Conservation (phyloP, 2,329 filamentous ascomycete genomes). For the Pseudopyricularia javanii region DNA sequence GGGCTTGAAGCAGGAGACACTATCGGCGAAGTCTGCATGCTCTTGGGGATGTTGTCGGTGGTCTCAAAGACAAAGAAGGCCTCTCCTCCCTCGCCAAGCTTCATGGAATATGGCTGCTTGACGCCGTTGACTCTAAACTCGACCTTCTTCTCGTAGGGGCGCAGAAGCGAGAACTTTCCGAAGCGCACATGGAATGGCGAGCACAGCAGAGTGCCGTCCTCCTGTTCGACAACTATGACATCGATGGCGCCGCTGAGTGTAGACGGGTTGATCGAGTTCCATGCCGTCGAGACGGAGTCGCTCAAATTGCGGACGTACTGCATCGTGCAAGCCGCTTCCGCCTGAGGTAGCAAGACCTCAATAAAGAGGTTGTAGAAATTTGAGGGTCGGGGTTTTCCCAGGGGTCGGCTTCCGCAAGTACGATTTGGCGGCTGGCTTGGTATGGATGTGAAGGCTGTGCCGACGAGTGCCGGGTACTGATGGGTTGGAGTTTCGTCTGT, state of each 20-base stretch:
- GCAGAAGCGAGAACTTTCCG: slow-evolving; percentile 91
- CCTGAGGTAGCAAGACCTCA: neutral
- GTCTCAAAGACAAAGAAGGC: slow-evolving; percentile 99
- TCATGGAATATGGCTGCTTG: slow-evolving; percentile 95
- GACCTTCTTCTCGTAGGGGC: slow-evolving; percentile 97
- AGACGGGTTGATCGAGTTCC: slow-evolving; percentile 98
- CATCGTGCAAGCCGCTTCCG: slow-evolving; percentile 42
- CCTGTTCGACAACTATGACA: slow-evolving; percentile 94
- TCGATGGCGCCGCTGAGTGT: slow-evolving; percentile 97
- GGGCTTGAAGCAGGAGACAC: slow-evolving; percentile 85
- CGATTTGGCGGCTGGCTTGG: neutral
- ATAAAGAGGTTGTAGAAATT: neutral
- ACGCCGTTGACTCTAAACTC: slow-evolving; percentile 90
- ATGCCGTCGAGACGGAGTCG: slow-evolving; percentile 93
- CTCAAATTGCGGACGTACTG: slow-evolving; percentile 96
- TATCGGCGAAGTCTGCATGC: slow-evolving; percentile 85
- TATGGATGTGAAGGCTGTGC: neutral
- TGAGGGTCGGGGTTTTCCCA: neutral
- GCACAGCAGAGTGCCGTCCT: slow-evolving; percentile 79
- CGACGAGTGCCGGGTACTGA: neutral
- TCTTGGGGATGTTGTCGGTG: slow-evolving; percentile 79
- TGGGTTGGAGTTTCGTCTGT: neutral
- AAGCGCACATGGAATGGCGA: slow-evolving; percentile 98
- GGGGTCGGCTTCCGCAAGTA: neutral
- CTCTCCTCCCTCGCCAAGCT: slow-evolving; percentile 91